These are phyloP conservation scores for Phytophthora pinifolia DNA, from an alignment of 352 stramenopile species.

Conservation along the genomic window DNA sequence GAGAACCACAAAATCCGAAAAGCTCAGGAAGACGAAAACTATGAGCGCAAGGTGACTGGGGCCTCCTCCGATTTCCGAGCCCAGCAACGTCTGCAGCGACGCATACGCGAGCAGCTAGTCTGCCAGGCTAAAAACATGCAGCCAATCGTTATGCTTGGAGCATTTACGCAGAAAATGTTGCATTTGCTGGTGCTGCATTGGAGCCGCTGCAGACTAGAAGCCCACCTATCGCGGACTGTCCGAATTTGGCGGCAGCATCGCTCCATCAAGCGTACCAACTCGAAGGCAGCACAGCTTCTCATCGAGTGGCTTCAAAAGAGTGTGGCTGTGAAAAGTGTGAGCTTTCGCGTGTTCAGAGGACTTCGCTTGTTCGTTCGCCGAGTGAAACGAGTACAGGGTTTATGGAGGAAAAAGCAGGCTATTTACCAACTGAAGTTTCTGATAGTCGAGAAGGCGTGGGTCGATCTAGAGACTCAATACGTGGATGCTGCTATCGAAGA, in stretches of 20 bases:
- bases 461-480: conserved; percentile 45
- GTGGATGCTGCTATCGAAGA: conserved; percentile 51
- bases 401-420: conserved; percentile 51
- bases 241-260: conserved; percentile 50
- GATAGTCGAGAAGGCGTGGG: conserved; percentile 48
- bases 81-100: conserved; percentile 40
- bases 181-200: conserved; percentile 37
- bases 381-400: conserved; percentile 51
- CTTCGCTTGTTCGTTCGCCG: conserved; percentile 51
- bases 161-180: conserved; percentile 51
- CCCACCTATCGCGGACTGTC: conserved; percentile 39
- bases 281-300: conserved; percentile 37
- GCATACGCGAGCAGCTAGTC: conserved; percentile 37
- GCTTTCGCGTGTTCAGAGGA: conserved; percentile 56
- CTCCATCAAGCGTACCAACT: conserved; percentile 32
- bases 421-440: conserved; percentile 39
- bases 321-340: conserved; percentile 51
- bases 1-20: conserved; percentile 37
- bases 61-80: conserved; percentile 49
- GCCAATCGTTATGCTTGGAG: conserved; percentile 44
- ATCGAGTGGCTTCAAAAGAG: conserved; percentile 69
- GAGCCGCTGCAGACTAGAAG: conserved; percentile 37
- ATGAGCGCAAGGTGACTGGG: conserved; percentile 45
- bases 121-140: conserved; percentile 42
- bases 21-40: conserved; percentile 44